Evolutionary conservation across 2,329 filamentous ascomycete species (phyloP).

Genomic region (Talaromyces sp.): DNA sequence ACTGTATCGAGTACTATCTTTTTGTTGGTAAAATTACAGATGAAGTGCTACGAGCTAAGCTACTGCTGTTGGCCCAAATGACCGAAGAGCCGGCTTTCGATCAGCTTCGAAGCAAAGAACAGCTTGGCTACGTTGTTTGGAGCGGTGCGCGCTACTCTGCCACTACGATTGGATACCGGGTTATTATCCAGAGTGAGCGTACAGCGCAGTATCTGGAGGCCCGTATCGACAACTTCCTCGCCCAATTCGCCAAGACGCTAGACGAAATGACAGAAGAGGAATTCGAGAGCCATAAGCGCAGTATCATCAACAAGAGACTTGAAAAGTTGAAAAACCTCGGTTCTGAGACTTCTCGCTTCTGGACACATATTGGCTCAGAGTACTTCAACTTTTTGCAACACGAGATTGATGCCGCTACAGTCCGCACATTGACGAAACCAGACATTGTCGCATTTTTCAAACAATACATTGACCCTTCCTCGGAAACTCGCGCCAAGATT

Average conservation of each 20-base stretch:
- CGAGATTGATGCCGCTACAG: slow-evolving; percentile 70
- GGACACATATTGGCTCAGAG: slow-evolving; percentile 79
- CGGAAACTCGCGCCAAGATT: slow-evolving; percentile 71
- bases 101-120: slow-evolving; percentile 91
- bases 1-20: slow-evolving; percentile 76
- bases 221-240: slow-evolving; percentile 81
- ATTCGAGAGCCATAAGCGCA: slow-evolving; percentile 88
- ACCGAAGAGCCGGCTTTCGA: slow-evolving; percentile 92
- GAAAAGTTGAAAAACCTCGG: slow-evolving; percentile 91
- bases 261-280: slow-evolving; percentile 74
- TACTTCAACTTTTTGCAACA: slow-evolving; percentile 86
- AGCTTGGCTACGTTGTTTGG: slow-evolving; percentile 95
- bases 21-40: slow-evolving; percentile 68
- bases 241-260: slow-evolving; percentile 62
- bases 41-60: slow-evolving; percentile 67
- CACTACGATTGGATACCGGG: slow-evolving; percentile 80
- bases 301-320: slow-evolving; percentile 77
- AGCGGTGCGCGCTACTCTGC: slow-evolving; percentile 68
- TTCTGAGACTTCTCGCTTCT: slow-evolving; percentile 78
- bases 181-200: slow-evolving; percentile 91
- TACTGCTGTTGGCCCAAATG: slow-evolving; percentile 81
- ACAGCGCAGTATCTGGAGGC: slow-evolving; percentile 78
- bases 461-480: slow-evolving; percentile 70
- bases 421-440: slow-evolving; percentile 70
- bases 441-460: slow-evolving; percentile 79